Percentiles rank a stretch among this genome's conserved stretches.
phyloP scores from a whole-genome alignment of 768 basidiomycete genomes.

The Rhizopogon vesiculosus region DNA sequence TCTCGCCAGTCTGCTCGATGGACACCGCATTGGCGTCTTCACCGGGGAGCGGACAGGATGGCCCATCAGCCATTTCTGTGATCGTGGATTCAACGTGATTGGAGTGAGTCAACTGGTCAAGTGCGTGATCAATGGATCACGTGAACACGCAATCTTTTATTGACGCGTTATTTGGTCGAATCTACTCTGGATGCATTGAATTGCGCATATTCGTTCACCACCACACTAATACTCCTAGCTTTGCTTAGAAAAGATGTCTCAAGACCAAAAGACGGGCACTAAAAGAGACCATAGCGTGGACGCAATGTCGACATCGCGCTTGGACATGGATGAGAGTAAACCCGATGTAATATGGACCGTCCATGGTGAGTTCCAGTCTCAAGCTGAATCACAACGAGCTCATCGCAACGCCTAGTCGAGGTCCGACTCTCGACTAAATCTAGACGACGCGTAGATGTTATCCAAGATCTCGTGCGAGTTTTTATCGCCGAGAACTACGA shows the following conservation, averaged over 20 bases:
- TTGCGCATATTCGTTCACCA: constrained; percentile 10
- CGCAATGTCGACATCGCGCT: neutral
- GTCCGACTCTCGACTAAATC: constrained; percentile 68
- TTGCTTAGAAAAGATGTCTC: neutral
- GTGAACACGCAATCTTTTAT: constrained; percentile 29
- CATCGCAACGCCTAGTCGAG: constrained; percentile 53
- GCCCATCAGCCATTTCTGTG: constrained; percentile 15
- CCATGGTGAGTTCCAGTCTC: constrained; percentile 42
- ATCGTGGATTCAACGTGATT: constrained; percentile 9
- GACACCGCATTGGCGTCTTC: constrained; percentile 5
- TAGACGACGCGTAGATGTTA: constrained; percentile 71
- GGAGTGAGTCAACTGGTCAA: neutral
- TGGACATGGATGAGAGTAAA: neutral
- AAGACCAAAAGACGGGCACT: neutral
- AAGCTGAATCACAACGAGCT: neutral
- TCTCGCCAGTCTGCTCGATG: constrained; percentile 15
- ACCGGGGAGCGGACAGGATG: constrained; percentile 20
- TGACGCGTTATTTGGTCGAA: constrained; percentile 48
- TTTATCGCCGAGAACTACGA: constrained; percentile 56
- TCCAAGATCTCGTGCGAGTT: constrained; percentile 57
- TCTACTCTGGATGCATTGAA: neutral
- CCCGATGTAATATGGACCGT: constrained; percentile 51
- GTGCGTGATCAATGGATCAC: constrained; percentile 13
- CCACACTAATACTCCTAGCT: constrained; percentile 1
- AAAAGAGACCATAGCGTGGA: neutral